phyloP scores from a whole-genome alignment of 306 rosid species.

The Lathyrus aphaca region DNA sequence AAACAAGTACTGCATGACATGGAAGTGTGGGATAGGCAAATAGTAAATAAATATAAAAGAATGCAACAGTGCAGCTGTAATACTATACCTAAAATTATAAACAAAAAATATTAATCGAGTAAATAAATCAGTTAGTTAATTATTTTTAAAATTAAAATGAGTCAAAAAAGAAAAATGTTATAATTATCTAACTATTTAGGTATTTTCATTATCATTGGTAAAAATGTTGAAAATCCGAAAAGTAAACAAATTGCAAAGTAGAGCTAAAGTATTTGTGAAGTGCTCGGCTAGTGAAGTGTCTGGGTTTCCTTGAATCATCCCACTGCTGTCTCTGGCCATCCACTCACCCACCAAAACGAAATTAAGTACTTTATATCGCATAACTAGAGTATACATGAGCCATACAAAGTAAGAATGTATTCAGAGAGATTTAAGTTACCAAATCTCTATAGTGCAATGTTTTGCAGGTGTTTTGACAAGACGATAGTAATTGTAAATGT shows the following conservation, averaged over 20 bases:
- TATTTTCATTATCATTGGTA: neutral
- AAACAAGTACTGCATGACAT: neutral
- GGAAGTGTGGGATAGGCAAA: constrained; percentile 5
- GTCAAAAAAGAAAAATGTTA: neutral
- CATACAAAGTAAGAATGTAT: neutral
- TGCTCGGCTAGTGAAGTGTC: neutral
- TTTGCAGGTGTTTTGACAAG: constrained; percentile 28
- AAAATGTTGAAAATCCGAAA: neutral
- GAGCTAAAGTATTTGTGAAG: neutral
- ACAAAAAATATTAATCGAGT: neutral
- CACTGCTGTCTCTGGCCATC: constrained; percentile 24
- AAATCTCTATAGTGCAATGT: constrained; percentile 1
- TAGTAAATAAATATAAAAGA: neutral
- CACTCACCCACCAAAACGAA: constrained; percentile 6
- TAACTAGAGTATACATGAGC: constrained; percentile 12
- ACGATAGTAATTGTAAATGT: constrained; percentile 13
- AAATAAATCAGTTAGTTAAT: neutral
- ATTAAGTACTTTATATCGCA: neutral
- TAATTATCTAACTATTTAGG: neutral
- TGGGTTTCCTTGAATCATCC: neutral
- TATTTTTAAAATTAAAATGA: neutral
- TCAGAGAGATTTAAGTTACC: neutral
- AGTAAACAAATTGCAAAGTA: neutral
- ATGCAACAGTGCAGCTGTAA: neutral
- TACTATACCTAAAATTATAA: neutral